Base-by-base conservation (phyloP, 257 asterid genomes). In the Sherardia arvensis region DNA sequence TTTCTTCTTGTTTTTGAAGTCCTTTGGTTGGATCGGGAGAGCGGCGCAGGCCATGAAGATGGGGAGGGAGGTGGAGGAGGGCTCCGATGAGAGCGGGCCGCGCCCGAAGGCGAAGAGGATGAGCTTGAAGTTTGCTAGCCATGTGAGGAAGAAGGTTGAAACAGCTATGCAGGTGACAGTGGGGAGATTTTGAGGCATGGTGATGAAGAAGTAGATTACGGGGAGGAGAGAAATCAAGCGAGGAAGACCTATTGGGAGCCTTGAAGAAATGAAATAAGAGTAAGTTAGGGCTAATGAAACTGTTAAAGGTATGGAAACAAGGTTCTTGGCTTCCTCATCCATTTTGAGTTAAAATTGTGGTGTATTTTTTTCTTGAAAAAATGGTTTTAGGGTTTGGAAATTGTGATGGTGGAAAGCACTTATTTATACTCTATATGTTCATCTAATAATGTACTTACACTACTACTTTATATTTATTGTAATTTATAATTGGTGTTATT, bases 71-170 rank as follows among this genome's bases (percentile, higher is more conserved):
- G 47, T 12, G 38, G 6, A n/a, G 2, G 51, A 43, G 8, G 51
- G 51, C 1, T 15, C 8, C 6, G 69, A 43, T 2, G 78, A 72
- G 40, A 88, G 61, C 0, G 96, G 90, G 5, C 92, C 95, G 4
- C 28, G 76, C 57, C 83, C 79, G 72, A 82, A 88, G 28, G 92
- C 84, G 62, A 80, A 84, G 55, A 86, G 86, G 62, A 84, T 68
- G 0, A 88, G 78, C 69, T 86, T 86, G 82, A 78, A 86, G 68
- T 55, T 77, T 34, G 87, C 69, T 0, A 88, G 81, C 95, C 96
- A 88, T 2, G 91, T 79, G 75, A 88, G 55, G 77, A 67, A 79
- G 72, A 82, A 71, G 1, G 86, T 73, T 3, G 72, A 59, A 43
- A 78, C 64, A 1, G 67, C 77, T 7, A 81, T 69, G 68, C 77